A percentile compares a stretch with the other conserved stretches of the same genome.
Evolutionary conservation across 176 grass and related monocot species (phyloP).

Genomic region (Leersia perrieri): DNA sequence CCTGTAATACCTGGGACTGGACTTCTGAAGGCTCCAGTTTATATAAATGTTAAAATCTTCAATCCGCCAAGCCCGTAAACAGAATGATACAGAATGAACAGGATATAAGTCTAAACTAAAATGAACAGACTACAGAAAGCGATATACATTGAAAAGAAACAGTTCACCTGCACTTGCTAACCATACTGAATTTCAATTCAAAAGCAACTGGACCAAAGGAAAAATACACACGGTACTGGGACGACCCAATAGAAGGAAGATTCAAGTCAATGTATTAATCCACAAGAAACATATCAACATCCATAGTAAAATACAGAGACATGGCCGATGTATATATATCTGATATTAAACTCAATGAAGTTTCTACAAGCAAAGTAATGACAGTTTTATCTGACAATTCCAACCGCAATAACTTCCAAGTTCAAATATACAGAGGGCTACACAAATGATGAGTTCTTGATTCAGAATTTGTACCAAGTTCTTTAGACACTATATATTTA

Average conservation of each 20-base stretch:
- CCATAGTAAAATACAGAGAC: slow-evolving; percentile 29
- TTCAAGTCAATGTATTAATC: slow-evolving; percentile 28
- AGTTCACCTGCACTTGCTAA: neutral
- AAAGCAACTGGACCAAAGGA: neutral
- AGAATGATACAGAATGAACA: neutral
- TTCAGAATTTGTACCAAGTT: slow-evolving; percentile 30
- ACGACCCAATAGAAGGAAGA: neutral
- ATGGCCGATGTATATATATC: slow-evolving; percentile 35
- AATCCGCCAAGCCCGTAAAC: neutral
- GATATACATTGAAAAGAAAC: neutral
- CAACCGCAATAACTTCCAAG: slow-evolving; percentile 37
- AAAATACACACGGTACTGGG: neutral
- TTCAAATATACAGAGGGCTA: slow-evolving; percentile 64
- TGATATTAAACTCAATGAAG: slow-evolving; percentile 47
- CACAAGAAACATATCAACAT: slow-evolving; percentile 30
- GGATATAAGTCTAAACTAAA: neutral
- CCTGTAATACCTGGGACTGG: neutral
- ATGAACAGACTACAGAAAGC: neutral
- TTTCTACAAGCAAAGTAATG: slow-evolving; percentile 56
- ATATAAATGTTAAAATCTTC: neutral
- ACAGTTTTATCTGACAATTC: slow-evolving; percentile 36
- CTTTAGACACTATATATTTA: slow-evolving; percentile 66
- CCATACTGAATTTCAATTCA: neutral
- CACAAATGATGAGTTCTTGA: slow-evolving; percentile 50
- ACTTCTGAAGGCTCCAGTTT: neutral